phyloP scores from a whole-genome alignment of 2,329 filamentous ascomycete genomes.

The Fonsecaea monophora region DNA sequence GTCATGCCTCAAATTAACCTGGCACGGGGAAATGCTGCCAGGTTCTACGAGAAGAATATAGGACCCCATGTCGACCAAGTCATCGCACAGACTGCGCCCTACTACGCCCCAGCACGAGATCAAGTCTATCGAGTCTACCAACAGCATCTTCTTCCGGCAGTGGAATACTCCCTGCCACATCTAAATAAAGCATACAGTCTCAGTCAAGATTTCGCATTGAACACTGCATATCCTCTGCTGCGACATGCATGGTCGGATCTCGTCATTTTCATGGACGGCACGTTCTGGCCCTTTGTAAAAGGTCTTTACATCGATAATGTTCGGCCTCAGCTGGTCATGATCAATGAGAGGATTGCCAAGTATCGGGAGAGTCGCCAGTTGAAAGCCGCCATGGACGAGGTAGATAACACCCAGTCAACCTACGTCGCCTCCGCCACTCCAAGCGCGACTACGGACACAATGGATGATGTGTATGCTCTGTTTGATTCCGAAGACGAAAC shows the following conservation, averaged over 20 bases:
- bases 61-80: slow-evolving; percentile 75
- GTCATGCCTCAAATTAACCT: slow-evolving; percentile 76
- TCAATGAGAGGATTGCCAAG: slow-evolving; percentile 82
- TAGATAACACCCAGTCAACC: slow-evolving; percentile 53
- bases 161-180: slow-evolving; percentile 76
- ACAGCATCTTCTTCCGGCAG: slow-evolving; percentile 75
- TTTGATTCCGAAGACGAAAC: slow-evolving; percentile 34
- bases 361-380: slow-evolving; percentile 67
- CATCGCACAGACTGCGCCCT: slow-evolving; percentile 67
- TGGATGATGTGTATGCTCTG: slow-evolving; percentile 35
- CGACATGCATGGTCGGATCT: slow-evolving; percentile 73
- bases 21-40: slow-evolving; percentile 66
- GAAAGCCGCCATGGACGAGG: slow-evolving; percentile 63
- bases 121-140: slow-evolving; percentile 73
- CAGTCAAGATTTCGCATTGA: slow-evolving; percentile 70
- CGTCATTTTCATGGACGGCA: slow-evolving; percentile 73
- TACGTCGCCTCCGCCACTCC: slow-evolving; percentile 35
- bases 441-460: slow-evolving; percentile 11
- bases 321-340: slow-evolving; percentile 91
- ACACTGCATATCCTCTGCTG: slow-evolving; percentile 74
- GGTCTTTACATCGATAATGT: slow-evolving; percentile 88
- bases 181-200: slow-evolving; percentile 70
- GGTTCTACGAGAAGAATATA: slow-evolving; percentile 73
- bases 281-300: slow-evolving; percentile 80
- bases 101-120: slow-evolving; percentile 70